Percentiles rank a stretch among this genome's conserved stretches.
phyloP scores from a whole-genome alignment of 345 rosid species.

The Ceriops zippeliana region DNA sequence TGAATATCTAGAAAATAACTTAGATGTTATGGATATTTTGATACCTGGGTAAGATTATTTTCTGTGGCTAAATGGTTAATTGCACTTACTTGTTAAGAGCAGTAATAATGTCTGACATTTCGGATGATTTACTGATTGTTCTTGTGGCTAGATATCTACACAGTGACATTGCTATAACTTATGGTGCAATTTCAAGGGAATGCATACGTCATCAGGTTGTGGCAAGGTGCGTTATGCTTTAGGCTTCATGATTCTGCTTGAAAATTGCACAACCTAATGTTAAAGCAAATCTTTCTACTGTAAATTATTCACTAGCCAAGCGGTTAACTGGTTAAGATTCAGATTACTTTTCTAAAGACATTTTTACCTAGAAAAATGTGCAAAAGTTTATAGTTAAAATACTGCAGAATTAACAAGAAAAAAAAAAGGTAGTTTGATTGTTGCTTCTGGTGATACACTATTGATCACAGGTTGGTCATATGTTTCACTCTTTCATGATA shows the following conservation, averaged over 20 bases:
- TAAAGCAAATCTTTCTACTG: too few relatives aligned
- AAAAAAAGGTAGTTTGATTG: not conserved
- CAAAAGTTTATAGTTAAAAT: not conserved
- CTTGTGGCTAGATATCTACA: conserved; percentile 33
- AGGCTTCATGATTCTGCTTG: not conserved
- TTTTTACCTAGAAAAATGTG: not conserved
- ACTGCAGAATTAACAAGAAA: not conserved
- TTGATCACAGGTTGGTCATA: too few relatives aligned
- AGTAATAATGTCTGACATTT: not conserved
- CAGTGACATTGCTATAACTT: conserved; percentile 40
- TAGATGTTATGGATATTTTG: conserved; percentile 42
- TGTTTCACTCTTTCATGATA: too few relatives aligned
- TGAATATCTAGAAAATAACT: conserved; percentile 37
- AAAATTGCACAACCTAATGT: not conserved
- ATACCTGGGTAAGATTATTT: conserved; percentile 32
- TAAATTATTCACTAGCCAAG: not conserved
- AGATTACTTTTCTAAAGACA: not conserved
- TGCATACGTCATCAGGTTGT: conserved; percentile 49
- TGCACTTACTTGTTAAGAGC: not conserved
- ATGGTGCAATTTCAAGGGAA: conserved; percentile 48
- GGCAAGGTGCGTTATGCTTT: conserved; percentile 28
- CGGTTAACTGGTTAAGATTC: not conserved
- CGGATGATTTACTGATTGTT: not conserved
- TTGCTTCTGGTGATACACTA: too few relatives aligned
- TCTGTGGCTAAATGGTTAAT: not conserved